phyloP scores from a whole-genome alignment of 2,329 filamentous ascomycete genomes.

The Fusarium keratoplasticum region DNA sequence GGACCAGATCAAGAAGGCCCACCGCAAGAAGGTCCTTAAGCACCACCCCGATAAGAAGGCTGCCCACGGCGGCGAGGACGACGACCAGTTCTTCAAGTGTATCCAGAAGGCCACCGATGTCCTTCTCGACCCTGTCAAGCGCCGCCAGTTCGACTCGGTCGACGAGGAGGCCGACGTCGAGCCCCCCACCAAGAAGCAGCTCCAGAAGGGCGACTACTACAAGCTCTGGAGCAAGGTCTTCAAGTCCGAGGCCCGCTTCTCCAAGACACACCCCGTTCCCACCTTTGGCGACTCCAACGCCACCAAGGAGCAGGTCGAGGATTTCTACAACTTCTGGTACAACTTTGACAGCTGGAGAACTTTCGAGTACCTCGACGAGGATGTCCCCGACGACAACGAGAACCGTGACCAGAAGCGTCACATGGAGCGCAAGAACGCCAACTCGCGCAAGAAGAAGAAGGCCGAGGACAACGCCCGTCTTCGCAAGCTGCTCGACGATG shows the following conservation, averaged over 20 bases:
- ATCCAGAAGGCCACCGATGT: conserved; percentile 98
- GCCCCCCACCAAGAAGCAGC: conserved; percentile 91
- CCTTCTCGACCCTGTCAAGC: conserved; percentile 89
- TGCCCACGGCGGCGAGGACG: conserved; percentile 85
- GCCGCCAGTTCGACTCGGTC: conserved; percentile 95
- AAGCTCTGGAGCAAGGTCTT: conserved; percentile 94
- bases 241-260: conserved; percentile 93
- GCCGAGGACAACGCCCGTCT: conserved; percentile 94
- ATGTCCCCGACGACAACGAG: conserved; percentile 98
- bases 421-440: conserved; percentile 97
- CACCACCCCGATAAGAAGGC: conserved; percentile 99
- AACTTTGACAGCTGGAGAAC: conserved; percentile 98
- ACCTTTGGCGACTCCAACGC: conserved; percentile 86
- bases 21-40: conserved; percentile 99
- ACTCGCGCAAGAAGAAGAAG: conserved; percentile 99
- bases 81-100: conserved; percentile 99
- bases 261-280: conserved; percentile 89
- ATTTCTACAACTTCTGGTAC: conserved; percentile 99
- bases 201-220: conserved; percentile 89
- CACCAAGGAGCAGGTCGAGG: conserved; percentile 88
- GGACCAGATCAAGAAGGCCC: conserved; percentile 98
- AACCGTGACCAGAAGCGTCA: conserved; percentile 99
- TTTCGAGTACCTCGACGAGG: conserved; percentile 98
- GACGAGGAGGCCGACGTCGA: conserved; percentile 94
- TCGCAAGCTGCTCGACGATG: conserved; percentile 89